phyloP scores from a whole-genome alignment of 352 stramenopile species.

The Phytophthora meadii region DNA sequence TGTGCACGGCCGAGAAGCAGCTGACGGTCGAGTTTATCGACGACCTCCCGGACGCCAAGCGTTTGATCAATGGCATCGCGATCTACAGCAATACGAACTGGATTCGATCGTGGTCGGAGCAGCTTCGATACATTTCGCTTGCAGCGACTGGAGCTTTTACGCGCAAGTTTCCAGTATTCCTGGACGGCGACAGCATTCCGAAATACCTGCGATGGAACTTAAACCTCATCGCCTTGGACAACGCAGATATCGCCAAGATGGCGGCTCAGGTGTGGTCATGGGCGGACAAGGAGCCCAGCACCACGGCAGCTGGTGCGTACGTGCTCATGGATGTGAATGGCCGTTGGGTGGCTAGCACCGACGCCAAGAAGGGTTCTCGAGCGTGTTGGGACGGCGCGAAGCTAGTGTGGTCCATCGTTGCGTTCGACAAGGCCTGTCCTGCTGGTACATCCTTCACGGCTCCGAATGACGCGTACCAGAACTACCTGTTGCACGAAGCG shows the following conservation, averaged over 20 bases:
- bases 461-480: constrained; percentile 57
- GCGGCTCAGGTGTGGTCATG: constrained; percentile 63
- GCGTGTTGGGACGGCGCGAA: constrained; percentile 49
- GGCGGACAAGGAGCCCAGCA: constrained; percentile 54
- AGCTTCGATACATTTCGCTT: constrained; percentile 62
- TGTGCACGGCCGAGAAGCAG: constrained; percentile 46
- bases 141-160: constrained; percentile 34
- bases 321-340: constrained; percentile 48
- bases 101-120: constrained; percentile 56
- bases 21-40: constrained; percentile 52
- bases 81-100: constrained; percentile 61
- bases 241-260: constrained; percentile 61
- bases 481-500: constrained; percentile 52
- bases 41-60: constrained; percentile 41
- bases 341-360: constrained; percentile 47
- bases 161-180: constrained; percentile 35
- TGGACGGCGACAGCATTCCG: constrained; percentile 47
- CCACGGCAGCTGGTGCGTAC: constrained; percentile 24
- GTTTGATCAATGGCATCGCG: constrained; percentile 46
- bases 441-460: constrained; percentile 38
- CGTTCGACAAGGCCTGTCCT: constrained; percentile 35
- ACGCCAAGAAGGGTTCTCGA: constrained; percentile 29
- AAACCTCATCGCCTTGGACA: constrained; percentile 62
- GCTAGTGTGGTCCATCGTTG: constrained; percentile 52
- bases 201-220: constrained; percentile 67